Conservation (phyloP, 2,329 filamentous ascomycete genomes). For the Xylaria sp. region DNA sequence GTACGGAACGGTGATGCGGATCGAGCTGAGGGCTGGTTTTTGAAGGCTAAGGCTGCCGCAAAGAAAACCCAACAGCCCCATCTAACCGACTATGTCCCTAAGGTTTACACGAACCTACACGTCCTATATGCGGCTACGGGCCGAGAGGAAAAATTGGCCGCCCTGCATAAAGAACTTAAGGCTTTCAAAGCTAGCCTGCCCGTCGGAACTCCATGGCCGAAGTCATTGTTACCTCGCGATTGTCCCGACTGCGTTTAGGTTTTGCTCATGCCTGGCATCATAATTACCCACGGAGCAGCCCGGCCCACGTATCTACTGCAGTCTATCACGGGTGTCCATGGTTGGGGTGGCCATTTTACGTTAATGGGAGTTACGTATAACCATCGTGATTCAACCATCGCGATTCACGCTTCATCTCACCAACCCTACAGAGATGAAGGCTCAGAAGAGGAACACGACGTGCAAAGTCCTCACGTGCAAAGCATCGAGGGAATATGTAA, state of each 20-base stretch:
- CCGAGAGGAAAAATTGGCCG: constrained; percentile 14
- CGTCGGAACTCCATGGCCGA: constrained; percentile 10
- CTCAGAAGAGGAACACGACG: neutral
- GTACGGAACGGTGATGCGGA: constrained; percentile 24
- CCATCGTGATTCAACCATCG: neutral
- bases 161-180: constrained; percentile 18
- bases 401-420: neutral
- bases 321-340: no score
- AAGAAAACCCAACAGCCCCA: constrained; percentile 1
- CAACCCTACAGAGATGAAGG: neutral
- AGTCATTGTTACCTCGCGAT: constrained; percentile 1
- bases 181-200: constrained; percentile 7
- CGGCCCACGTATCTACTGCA: neutral
- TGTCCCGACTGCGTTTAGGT: constrained; percentile 7
- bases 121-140: constrained; percentile 24
- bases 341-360: neutral
- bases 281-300: neutral
- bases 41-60: constrained; percentile 21
- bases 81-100: constrained; percentile 18
- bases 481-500: constrained; percentile 6
- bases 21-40: constrained; percentile 27
- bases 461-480: neutral
- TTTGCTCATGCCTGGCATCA: neutral
- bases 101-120: constrained; percentile 25
- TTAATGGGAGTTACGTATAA: neutral